These are phyloP conservation scores for Linnemannia elongata DNA, from an alignment of 192 early-diverging fungal species.

Conservation along the genomic window DNA sequence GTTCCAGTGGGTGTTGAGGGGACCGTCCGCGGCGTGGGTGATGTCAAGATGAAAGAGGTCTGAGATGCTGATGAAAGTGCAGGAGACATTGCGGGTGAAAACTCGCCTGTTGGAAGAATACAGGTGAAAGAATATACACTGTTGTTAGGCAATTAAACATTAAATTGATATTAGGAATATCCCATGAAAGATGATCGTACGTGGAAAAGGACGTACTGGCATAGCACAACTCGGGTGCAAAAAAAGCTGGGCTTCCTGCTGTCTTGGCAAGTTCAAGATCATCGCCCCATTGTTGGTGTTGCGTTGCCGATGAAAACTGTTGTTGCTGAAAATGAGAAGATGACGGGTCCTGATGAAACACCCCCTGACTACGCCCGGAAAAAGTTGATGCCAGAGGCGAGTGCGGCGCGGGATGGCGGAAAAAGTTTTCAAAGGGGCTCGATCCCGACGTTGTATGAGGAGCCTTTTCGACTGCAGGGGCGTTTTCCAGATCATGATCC, in stretches of 20 bases:
- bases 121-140: not conserved
- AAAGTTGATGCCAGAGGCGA: conserved; percentile 42
- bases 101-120: conserved; percentile 34
- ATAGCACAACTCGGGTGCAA: conserved; percentile 97
- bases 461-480: conserved; percentile 38
- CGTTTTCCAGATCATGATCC: conserved; percentile 58
- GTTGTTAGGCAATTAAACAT: not conserved
- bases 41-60: conserved; percentile 45
- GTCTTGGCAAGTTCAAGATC: conserved; percentile 95
- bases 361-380: conserved; percentile 12
- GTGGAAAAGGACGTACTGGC: conserved; percentile 55
- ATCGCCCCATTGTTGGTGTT: conserved; percentile 63
- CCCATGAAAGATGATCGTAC: not conserved
- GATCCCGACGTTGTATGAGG: conserved; percentile 24
- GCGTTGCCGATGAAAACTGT: conserved; percentile 56
- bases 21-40: conserved; percentile 35
- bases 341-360: conserved; percentile 5
- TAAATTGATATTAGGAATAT: not conserved
- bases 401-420: conserved; percentile 29
- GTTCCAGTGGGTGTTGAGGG: conserved; percentile 36
- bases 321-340: conserved; percentile 14
- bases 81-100: conserved; percentile 38
- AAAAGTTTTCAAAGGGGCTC: conserved; percentile 43
- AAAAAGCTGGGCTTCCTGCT: conserved; percentile 96
- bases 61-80: conserved; percentile 39